A percentile compares a stretch with the other conserved stretches of the same genome.
Evolutionary conservation across 2,329 filamentous ascomycete species (phyloP).

Genomic region (Arthrobotrys sphaeroides): DNA sequence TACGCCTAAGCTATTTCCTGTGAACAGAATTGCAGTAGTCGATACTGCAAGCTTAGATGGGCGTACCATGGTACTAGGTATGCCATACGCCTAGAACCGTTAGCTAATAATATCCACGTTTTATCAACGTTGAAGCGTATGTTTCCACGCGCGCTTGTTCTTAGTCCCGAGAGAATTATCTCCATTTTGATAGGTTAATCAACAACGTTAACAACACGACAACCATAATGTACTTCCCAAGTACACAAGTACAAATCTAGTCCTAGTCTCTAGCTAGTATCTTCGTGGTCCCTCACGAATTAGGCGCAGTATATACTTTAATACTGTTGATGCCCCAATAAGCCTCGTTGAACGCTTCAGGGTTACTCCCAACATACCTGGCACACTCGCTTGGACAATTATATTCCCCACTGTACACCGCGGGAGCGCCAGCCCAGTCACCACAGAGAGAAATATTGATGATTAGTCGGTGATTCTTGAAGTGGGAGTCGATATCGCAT

Average conservation of each 20-base stretch:
- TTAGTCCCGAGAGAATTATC: not conserved
- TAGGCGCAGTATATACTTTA: conserved; percentile 66
- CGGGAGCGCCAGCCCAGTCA: conserved; percentile 81
- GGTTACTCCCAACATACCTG: conserved; percentile 76
- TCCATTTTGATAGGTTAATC: not conserved
- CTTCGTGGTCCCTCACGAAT: not conserved
- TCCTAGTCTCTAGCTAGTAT: not conserved
- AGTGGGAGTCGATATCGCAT: conserved; percentile 77
- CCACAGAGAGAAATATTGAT: conserved; percentile 89
- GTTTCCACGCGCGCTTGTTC: not conserved
- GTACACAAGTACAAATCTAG: not conserved
- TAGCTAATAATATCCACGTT: not conserved
- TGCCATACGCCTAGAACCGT: not conserved
- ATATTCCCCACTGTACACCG: conserved; percentile 64
- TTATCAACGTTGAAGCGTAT: not conserved
- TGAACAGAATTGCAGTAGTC: too few species aligned
- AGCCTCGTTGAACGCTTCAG: conserved; percentile 73
- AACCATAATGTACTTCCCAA: not conserved
- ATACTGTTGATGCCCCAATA: conserved; percentile 81
- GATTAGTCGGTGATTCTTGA: conserved; percentile 77
- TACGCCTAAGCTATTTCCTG: not conserved
- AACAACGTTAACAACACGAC: not conserved
- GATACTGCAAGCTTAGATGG: too few species aligned
- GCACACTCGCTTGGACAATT: conserved; percentile 74
- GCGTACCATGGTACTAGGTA: not conserved